phyloP scores from a whole-genome alignment of 305 asterid genomes.

The Solanum aculeatissimum region DNA sequence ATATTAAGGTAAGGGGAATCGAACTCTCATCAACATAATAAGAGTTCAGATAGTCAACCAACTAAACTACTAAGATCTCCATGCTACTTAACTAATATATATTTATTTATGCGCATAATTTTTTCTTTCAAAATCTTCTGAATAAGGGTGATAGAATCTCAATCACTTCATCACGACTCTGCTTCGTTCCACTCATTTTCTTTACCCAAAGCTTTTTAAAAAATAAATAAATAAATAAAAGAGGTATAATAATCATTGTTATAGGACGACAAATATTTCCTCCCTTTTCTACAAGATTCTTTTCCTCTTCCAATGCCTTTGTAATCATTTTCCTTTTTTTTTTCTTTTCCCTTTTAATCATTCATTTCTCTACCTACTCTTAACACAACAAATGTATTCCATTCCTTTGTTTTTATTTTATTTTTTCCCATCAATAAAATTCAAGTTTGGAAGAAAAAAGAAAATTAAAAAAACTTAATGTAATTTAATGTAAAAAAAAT shows the following conservation, averaged over 20 bases:
- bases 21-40: too few relatives aligned
- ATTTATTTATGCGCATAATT: too few relatives aligned
- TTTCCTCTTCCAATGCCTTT: constrained; percentile 20
- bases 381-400: not conserved
- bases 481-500: not conserved
- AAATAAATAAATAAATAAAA: constrained; percentile 2
- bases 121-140: not conserved
- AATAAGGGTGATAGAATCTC: not conserved
- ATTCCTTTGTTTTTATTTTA: not conserved
- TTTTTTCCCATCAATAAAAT: not conserved
- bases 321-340: not conserved
- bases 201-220: not conserved
- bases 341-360: not conserved
- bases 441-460: not conserved
- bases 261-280: constrained; percentile 22
- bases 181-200: constrained; percentile 12
- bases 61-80: too few relatives aligned
- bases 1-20: too few relatives aligned
- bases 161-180: not conserved
- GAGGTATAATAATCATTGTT: constrained; percentile 39
- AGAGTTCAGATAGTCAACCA: too few relatives aligned
- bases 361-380: not conserved
- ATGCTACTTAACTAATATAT: too few relatives aligned
- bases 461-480: not conserved
- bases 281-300: constrained; percentile 28